These are phyloP conservation scores for Sporobolomyces phaffii DNA, from an alignment of 768 basidiomycete genomes.

Conservation along the genomic window DNA sequence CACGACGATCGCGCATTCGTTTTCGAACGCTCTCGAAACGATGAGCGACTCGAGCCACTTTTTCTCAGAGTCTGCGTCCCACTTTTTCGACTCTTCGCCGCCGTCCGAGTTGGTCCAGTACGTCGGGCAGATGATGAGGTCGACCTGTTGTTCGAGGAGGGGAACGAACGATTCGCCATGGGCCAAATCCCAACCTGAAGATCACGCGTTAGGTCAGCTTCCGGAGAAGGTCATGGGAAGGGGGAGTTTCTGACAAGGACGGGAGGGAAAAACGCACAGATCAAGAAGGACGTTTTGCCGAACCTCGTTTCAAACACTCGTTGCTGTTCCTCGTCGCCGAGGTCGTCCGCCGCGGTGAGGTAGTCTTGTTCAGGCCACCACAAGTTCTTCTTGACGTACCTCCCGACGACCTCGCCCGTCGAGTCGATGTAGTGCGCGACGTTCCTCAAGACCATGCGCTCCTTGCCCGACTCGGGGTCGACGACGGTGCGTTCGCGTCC, in stretches of 20 bases:
- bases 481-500: slow-evolving; percentile 6
- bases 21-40: slow-evolving; percentile 37
- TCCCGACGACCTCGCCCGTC: slow-evolving; percentile 30
- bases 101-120: slow-evolving; percentile 38
- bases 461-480: not conserved
- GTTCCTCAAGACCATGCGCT: slow-evolving; percentile 29
- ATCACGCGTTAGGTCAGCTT: not conserved
- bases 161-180: slow-evolving; percentile 6
- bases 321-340: slow-evolving; percentile 28
- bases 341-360: slow-evolving; percentile 27
- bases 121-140: slow-evolving; percentile 32
- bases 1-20: slow-evolving; percentile 36
- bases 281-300: slow-evolving; percentile 32
- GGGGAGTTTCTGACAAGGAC: too few species aligned
- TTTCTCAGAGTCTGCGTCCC: slow-evolving; percentile 30
- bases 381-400: slow-evolving; percentile 27
- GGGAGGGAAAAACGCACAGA: slow-evolving; percentile 24
- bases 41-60: slow-evolving; percentile 35
- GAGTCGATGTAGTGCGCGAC: slow-evolving; percentile 39
- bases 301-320: slow-evolving; percentile 39
- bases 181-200: slow-evolving; percentile 35
- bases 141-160: slow-evolving; percentile 7
- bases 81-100: slow-evolving; percentile 4
- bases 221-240: too few species aligned
- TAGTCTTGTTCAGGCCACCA: slow-evolving; percentile 39